Evolutionary conservation across 257 asterid genomes (phyloP).

Genomic region (Salvia hispanica): DNA sequence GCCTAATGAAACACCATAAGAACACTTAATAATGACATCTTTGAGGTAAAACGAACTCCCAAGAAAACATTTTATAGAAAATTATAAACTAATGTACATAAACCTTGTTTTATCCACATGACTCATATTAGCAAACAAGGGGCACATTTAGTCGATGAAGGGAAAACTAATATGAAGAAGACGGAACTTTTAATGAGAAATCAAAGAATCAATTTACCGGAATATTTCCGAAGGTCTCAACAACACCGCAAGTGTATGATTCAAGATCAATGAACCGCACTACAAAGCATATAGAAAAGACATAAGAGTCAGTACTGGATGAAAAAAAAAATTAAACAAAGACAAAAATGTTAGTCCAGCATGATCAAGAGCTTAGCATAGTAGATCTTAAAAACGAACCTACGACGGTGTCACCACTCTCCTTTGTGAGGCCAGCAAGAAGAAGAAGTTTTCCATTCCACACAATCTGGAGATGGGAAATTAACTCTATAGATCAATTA

Average conservation of each 20-base stretch:
- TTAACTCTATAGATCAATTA: conserved; percentile 20
- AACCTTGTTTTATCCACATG: conserved; percentile 10
- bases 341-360: conserved; percentile 23
- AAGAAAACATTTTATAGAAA: neutral
- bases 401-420: conserved; percentile 57
- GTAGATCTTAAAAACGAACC: conserved; percentile 47
- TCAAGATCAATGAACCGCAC: conserved; percentile 85
- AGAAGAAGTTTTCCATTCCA: conserved; percentile 72
- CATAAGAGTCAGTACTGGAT: conserved; percentile 14
- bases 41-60: conserved; percentile 21
- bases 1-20: conserved; percentile 48
- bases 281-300: conserved; percentile 39
- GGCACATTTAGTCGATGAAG: conserved; percentile 17
- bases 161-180: conserved; percentile 12
- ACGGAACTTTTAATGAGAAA: conserved; percentile 16
- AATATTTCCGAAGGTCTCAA: conserved; percentile 72
- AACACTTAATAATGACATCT: conserved; percentile 28
- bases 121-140: conserved; percentile 20
- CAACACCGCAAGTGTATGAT: conserved; percentile 57
- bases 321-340: conserved; percentile 18
- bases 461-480: conserved; percentile 52
- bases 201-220: conserved; percentile 58
- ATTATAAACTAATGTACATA: neutral
- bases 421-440: conserved; percentile 86
- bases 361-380: conserved; percentile 29